Percentiles rank a stretch among this genome's conserved stretches.
Conservation (phyloP, 805 yeast species). For the Candida peoriensis region DNA sequence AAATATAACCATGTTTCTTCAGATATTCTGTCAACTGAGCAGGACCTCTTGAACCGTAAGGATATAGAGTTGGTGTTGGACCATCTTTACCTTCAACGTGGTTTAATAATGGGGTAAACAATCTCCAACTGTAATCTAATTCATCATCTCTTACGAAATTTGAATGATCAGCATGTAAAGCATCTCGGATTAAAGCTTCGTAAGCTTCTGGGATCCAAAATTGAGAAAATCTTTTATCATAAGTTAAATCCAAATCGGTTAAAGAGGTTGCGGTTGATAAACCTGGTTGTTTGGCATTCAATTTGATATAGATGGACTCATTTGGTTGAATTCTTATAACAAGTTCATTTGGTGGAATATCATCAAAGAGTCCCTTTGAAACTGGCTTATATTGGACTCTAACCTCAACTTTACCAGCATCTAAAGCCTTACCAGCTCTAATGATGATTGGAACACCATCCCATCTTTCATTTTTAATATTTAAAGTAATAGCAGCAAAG, state of each 20-base stretch:
- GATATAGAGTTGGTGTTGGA: constrained; percentile 62
- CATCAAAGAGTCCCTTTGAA: constrained; percentile 73
- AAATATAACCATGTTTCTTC: constrained; percentile 66
- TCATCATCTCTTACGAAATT: constrained; percentile 98
- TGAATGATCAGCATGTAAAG: constrained; percentile 87
- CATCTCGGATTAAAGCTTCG: constrained; percentile 91
- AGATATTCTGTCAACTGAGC: constrained; percentile 54
- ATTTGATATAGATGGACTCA: constrained; percentile 89
- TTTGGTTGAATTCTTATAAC: constrained; percentile 93
- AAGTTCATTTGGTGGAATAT: constrained; percentile 85
- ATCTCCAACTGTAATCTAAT: constrained; percentile 85
- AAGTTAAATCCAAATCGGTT: constrained; percentile 88
- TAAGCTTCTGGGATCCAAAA: constrained; percentile 98
- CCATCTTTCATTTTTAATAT: constrained; percentile 93
- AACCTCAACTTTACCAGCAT: constrained; percentile 91
- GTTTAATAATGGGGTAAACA: constrained; percentile 88
- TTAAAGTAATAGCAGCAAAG: constrained; percentile 77
- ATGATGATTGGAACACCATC: constrained; percentile 94
- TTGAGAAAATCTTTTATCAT: constrained; percentile 72
- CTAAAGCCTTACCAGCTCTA: constrained; percentile 97
- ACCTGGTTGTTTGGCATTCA: constrained; percentile 94
- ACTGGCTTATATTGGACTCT: constrained; percentile 89
- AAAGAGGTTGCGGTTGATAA: constrained; percentile 73
- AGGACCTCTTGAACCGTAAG: constrained; percentile 94
- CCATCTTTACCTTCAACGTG: constrained; percentile 67